Conservation (phyloP, 768 basidiomycete genomes). For the Mycena rosella region DNA sequence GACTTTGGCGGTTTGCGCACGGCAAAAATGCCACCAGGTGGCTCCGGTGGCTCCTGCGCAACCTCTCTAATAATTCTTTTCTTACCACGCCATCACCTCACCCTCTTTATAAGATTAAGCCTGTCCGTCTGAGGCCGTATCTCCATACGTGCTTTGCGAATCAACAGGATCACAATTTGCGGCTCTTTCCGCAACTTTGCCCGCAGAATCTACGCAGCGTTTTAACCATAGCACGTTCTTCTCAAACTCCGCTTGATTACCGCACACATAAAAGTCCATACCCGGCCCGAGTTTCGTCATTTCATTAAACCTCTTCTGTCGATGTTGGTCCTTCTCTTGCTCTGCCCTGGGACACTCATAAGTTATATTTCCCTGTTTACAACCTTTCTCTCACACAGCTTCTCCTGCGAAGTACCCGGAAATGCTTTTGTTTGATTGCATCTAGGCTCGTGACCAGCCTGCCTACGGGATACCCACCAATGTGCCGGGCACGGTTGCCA, state of each 20-base stretch:
- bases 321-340: slow-evolving; percentile 15
- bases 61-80: too few species aligned
- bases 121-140: slow-evolving; percentile 1
- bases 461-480: slow-evolving; percentile 4
- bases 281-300: slow-evolving; percentile 17
- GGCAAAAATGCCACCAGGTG: too few species aligned
- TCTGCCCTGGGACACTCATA: slow-evolving; percentile 10
- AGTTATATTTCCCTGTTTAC: slow-evolving; percentile 14
- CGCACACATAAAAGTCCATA: slow-evolving; percentile 6
- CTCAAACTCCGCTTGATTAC: slow-evolving; percentile 14
- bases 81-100: slow-evolving; percentile 15
- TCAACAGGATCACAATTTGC: slow-evolving; percentile 15
- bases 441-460: slow-evolving; percentile 1
- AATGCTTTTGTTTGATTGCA: slow-evolving; percentile 1
- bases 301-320: slow-evolving; percentile 12
- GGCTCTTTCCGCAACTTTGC: slow-evolving; percentile 16
- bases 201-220: slow-evolving; percentile 10
- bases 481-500: slow-evolving; percentile 1
- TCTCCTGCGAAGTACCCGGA: too few species aligned
- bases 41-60: too few species aligned
- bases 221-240: slow-evolving; percentile 8
- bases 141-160: slow-evolving; percentile 18
- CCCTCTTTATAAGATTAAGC: neutral
- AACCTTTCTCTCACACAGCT: neutral
- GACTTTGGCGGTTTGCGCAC: too few species aligned